Evolutionary conservation across 192 early-diverging fungal genomes (phyloP).

Genomic region (Mortierella claussenii): DNA sequence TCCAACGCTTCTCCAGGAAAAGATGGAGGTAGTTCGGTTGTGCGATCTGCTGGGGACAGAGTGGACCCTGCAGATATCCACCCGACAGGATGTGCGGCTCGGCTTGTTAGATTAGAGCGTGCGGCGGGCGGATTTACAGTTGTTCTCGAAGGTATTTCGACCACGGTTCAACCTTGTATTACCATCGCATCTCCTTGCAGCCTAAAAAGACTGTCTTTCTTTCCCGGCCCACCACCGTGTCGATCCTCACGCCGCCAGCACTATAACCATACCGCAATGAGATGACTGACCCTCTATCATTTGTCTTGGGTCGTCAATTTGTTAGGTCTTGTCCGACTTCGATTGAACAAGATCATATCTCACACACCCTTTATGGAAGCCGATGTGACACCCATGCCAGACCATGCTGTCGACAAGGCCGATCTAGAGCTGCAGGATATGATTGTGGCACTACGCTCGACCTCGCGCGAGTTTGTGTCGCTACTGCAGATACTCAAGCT

Average conservation of each 20-base stretch:
- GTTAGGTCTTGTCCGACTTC: constrained; percentile 69
- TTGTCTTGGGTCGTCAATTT: background rate
- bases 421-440: constrained; percentile 66
- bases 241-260: background rate
- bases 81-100: constrained; percentile 61
- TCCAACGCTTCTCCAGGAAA: background rate
- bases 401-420: constrained; percentile 55
- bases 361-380: constrained; percentile 65
- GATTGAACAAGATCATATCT: constrained; percentile 58
- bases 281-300: background rate
- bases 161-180: no score
- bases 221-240: no score
- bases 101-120: constrained; percentile 66
- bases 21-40: constrained; percentile 2
- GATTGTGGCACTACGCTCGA: constrained; percentile 63
- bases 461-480: constrained; percentile 58
- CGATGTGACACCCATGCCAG: constrained; percentile 58
- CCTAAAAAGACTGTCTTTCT: no score
- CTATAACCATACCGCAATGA: background rate
- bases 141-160: constrained; percentile 78
- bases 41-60: constrained; percentile 4
- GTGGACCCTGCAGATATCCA: constrained; percentile 39
- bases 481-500: constrained; percentile 73
- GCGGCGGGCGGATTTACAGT: constrained; percentile 67
- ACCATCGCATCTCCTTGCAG: no score